Percentiles rank a stretch among this genome's conserved stretches.
Conservation (phyloP, 1,139 yeast genomes). For the Taphrina pruni region DNA sequence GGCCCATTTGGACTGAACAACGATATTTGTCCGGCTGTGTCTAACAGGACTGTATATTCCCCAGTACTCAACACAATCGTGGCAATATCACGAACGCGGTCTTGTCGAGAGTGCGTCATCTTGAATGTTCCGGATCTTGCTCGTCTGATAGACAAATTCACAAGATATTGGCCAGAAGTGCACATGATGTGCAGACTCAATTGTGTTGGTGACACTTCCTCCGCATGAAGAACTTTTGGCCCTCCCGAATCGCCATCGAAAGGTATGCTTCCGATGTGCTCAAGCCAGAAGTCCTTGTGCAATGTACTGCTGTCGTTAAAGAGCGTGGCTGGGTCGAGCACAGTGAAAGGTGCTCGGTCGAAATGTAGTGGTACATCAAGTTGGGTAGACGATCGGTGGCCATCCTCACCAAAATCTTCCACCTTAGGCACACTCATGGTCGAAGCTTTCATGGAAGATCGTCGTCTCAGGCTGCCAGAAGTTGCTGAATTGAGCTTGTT, state of each 20-base stretch:
- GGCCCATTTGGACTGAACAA: not conserved
- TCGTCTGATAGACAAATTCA: not conserved
- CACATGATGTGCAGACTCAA: not conserved
- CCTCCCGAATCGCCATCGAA: not conserved
- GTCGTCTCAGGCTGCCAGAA: not conserved
- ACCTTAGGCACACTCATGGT: conserved; percentile 18
- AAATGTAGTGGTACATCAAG: conserved; percentile 29
- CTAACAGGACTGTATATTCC: not conserved
- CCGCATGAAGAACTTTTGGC: not conserved
- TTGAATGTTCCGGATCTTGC: not conserved
- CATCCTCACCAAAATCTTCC: conserved; percentile 39
- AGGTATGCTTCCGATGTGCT: conserved; percentile 59
- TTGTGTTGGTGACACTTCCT: not conserved
- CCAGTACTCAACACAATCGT: not conserved
- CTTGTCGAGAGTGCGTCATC: not conserved
- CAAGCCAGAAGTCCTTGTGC: conserved; percentile 70
- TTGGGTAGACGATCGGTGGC: conserved; percentile 17
- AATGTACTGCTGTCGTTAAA: conserved; percentile 48
- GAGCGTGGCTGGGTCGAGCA: conserved; percentile 19
- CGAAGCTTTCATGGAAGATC: conserved; percentile 35
- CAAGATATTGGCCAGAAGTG: not conserved
- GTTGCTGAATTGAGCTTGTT: not conserved
- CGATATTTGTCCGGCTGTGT: not conserved
- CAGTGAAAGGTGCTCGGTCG: conserved; percentile 45
- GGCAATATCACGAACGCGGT: conserved; percentile 1